phyloP scores from a whole-genome alignment of 2,329 filamentous ascomycete species.

The Teratosphaeriaceae sp. region DNA sequence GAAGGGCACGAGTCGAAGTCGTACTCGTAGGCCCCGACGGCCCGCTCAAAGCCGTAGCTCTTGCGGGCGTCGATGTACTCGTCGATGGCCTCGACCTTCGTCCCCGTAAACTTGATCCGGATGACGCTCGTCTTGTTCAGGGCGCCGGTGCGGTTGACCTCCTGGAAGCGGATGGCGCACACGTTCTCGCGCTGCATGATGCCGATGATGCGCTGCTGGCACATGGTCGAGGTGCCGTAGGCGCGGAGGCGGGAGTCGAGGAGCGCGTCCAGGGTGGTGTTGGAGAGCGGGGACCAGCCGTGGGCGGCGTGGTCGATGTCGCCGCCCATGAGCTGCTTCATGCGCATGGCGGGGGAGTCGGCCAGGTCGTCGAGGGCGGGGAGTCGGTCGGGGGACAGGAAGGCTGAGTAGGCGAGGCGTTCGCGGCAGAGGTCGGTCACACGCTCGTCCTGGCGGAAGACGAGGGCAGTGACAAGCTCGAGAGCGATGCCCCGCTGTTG shows the following conservation, averaged over 20 bases:
- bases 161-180: constrained; percentile 11
- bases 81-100: constrained; percentile 10
- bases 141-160: constrained; percentile 9
- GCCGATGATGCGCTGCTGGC: constrained; percentile 9
- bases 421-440: constrained; percentile 8
- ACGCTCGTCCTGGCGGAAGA: constrained; percentile 13
- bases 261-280: constrained; percentile 8
- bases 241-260: constrained; percentile 8
- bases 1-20: constrained; percentile 1
- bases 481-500: constrained; percentile 6
- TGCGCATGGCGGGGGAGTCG: constrained; percentile 11
- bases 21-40: constrained; percentile 8
- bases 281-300: constrained; percentile 9
- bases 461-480: constrained; percentile 11
- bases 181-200: constrained; percentile 11
- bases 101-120: constrained; percentile 8
- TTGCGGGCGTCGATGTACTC: constrained; percentile 10
- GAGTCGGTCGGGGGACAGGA: constrained; percentile 8
- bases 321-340: constrained; percentile 10
- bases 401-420: constrained; percentile 7
- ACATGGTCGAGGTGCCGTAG: constrained; percentile 12
- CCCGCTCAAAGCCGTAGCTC: constrained; percentile 11
- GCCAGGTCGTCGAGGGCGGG: constrained; percentile 11
- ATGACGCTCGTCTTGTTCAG: constrained; percentile 11
- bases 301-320: constrained; percentile 6